Conservation (phyloP, 768 basidiomycete genomes). For the Amanita thiersii region DNA sequence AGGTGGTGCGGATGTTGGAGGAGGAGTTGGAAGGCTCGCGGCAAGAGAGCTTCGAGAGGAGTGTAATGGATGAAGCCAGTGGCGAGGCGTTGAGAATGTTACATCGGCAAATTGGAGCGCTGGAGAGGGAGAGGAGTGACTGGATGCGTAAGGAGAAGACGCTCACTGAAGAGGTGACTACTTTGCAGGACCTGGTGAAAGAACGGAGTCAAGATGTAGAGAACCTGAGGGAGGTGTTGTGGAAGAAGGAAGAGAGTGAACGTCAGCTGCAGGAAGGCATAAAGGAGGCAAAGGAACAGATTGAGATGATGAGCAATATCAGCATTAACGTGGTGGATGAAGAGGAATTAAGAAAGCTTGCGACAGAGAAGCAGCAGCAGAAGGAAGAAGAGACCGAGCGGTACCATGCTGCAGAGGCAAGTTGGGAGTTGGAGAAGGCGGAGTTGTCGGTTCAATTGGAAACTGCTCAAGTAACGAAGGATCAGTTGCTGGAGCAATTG, state of each 20-base stretch:
- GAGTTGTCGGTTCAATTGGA: conserved; percentile 34
- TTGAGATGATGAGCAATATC: conserved; percentile 46
- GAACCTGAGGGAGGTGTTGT: conserved; percentile 35
- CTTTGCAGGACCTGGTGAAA: conserved; percentile 39
- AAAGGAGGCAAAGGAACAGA: conserved; percentile 48
- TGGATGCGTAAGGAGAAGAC: conserved; percentile 32
- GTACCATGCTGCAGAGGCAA: conserved; percentile 30
- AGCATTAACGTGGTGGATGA: conserved; percentile 34
- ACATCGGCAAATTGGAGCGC: conserved; percentile 69
- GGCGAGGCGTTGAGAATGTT: conserved; percentile 73
- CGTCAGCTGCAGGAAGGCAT: conserved; percentile 46
- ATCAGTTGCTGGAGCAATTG: conserved; percentile 32
- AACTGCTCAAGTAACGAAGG: conserved; percentile 35
- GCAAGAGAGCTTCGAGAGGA: conserved; percentile 72
- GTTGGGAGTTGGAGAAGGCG: conserved; percentile 45
- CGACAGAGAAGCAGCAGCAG: conserved; percentile 32
- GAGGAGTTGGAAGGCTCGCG: conserved; percentile 85
- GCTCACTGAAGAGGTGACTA: conserved; percentile 36
- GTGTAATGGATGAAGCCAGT: conserved; percentile 80
- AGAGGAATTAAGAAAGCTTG: conserved; percentile 31
- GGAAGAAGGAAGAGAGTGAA: conserved; percentile 45
- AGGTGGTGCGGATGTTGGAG: conserved; percentile 56
- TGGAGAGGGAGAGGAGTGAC: conserved; percentile 60
- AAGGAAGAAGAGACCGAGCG: conserved; percentile 32
- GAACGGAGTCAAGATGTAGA: conserved; percentile 35